Evolutionary conservation across 495 filamentous ascomycete genomes (phyloP), one percentile per base, ranked within the genome.

Genomic region (Penicillium antarcticum): DNA sequence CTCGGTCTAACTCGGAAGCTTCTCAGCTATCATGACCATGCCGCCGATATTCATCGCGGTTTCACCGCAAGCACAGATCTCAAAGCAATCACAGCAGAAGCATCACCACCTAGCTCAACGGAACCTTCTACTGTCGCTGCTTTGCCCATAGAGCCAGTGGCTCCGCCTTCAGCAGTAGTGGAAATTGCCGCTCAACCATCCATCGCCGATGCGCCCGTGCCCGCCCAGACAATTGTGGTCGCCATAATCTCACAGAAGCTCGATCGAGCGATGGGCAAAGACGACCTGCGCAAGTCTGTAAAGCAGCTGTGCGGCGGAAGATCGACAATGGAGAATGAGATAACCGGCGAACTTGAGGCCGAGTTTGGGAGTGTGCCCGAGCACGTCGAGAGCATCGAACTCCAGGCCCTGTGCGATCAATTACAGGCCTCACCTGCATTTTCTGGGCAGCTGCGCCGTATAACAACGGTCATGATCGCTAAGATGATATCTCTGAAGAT

Each of bases 251-350:
- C n/a, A n/a, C n/a, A n/a, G 29, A 49, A 33, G 24, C 29, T n/a
- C 37, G 49, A 18, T 18, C 44, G 16, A 38, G 36, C 18, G 51
- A 44, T 54, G n/a, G n/a, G n/a, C n/a, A n/a, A n/a, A 40, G 29
- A 44, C 21, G 16, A 26, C 10, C 16, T 12, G 16, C 33, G 8
- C 24, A 56, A 49, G 54, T 16, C 26, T n/a, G n/a, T n/a, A n/a
- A n/a, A n/a, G n/a, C n/a, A n/a, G n/a, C n/a, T n/a, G n/a, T n/a
- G n/a, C n/a, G n/a, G n/a, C n/a, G n/a, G n/a, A n/a, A n/a, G 43
- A 45, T 61, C 57, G 2, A 57, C 57, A 19, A 38, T 61, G 5
- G 41, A 61, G 44, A 61, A 61, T 14, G 57, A 61, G 33, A 57
- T 61, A 17, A 16, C 57, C 1, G 57, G 57, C n/a, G 53, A 57